Evolutionary conservation across 192 early-diverging fungal genomes (phyloP).

Genomic region (Dimargaris verticillata): DNA sequence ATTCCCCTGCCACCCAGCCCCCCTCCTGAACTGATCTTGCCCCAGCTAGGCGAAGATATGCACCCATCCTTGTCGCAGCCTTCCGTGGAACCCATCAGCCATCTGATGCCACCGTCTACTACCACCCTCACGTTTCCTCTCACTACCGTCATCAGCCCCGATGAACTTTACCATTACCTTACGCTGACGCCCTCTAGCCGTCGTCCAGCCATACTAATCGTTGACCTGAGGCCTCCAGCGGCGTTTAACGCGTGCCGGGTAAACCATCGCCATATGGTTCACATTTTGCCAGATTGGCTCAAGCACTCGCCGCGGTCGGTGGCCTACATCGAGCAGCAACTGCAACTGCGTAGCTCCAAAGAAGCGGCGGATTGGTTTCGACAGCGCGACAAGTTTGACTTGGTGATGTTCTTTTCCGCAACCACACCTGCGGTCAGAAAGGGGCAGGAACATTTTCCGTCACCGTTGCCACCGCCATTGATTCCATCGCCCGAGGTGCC

Average conservation of each 20-base stretch:
- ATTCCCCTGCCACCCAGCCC: slow-evolving; percentile 3
- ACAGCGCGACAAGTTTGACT: slow-evolving; percentile 42
- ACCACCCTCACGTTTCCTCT: slow-evolving; percentile 15
- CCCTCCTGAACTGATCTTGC: neutral
- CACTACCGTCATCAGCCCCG: slow-evolving; percentile 21
- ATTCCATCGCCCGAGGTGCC: neutral
- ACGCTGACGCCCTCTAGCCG: slow-evolving; percentile 11
- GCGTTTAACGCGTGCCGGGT: slow-evolving; percentile 51
- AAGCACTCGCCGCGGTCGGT: slow-evolving; percentile 38
- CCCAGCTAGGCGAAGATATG: neutral
- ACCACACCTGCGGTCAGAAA: slow-evolving; percentile 24
- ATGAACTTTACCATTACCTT: slow-evolving; percentile 21
- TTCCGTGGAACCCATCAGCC: neutral
- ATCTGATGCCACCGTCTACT: slow-evolving; percentile 8
- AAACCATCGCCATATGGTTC: slow-evolving; percentile 43
- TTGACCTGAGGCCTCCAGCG: slow-evolving; percentile 63
- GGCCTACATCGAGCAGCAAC: slow-evolving; percentile 33
- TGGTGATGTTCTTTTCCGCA: slow-evolving; percentile 58
- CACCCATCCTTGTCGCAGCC: slow-evolving; percentile 14
- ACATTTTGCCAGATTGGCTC: slow-evolving; percentile 45
- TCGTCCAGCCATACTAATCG: slow-evolving; percentile 36
- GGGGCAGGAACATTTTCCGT: too few relatives aligned
- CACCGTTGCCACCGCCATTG: neutral
- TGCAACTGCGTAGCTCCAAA: slow-evolving; percentile 5
- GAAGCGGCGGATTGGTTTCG: slow-evolving; percentile 26